Base-by-base conservation (phyloP, 192 early-diverging fungal genomes). In the Backusella luteola region DNA sequence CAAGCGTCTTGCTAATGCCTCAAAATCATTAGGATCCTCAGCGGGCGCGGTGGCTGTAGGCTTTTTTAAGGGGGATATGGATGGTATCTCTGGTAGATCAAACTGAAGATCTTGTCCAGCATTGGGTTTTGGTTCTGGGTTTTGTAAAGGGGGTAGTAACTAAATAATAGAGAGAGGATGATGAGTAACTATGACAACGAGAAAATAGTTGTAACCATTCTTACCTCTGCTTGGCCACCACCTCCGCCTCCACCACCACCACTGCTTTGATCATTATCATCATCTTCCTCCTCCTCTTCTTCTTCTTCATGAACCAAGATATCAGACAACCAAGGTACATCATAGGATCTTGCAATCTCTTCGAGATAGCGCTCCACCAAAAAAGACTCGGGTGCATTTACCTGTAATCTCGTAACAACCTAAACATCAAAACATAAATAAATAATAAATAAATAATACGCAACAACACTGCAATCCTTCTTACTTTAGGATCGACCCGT, bases 341-440 rank as follows among this genome's bases (percentile, higher is more conserved):
- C 89, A 75, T 94, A 96, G 0, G 91, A 84, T 53, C 86, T 90
- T 35, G 97, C 95, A 78, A 98, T 97, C 74, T 95, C 93, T 73
- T 93, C 93, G 44, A 98, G 79, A 77, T 98, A 98, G 74, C 93
- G 84, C 42, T 91, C 87, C 21, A 98, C 94, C 8, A 98, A 87
- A 35, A 90, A 87, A 2, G 85, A 71, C 66, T 96, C 91, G 1
- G 96, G 95, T n/a, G 95, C 90, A 76, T 90, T 83, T 19, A 95
- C 88, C 32, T 86, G 82, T 5, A 98, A 84, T 77, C 96, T 98
- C 80, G 90, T 87, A 73, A 96, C 83, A 73, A 98, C 84, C 94
- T 94, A 80, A 11, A 11, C 19, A 49, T 63, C 11, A 63, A 23
- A 11, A 1, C 5, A 19, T n/a, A 39, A 21, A 41, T 49, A 11